Evolutionary conservation across 139 green algal genomes (phyloP).

Genomic region (Chlamydomonas sphaeroides): DNA sequence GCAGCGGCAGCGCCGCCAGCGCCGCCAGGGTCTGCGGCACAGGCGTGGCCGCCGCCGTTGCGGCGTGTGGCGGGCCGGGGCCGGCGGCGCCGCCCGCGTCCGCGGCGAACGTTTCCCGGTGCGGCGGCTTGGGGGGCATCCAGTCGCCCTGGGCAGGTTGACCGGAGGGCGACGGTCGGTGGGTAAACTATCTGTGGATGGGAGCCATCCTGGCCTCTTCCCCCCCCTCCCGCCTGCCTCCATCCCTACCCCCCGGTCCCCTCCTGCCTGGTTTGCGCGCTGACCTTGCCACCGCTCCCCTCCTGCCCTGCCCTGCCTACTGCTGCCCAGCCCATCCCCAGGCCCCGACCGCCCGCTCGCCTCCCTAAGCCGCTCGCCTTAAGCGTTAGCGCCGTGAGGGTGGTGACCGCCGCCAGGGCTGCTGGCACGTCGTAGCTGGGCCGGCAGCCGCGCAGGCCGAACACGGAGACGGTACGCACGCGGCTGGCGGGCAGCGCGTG

Average conservation of each 20-base stretch:
- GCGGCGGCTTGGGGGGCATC: conserved; percentile 1
- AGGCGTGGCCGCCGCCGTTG: too few relatives aligned
- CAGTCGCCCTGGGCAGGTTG: conserved; percentile 6
- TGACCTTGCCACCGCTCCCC: not conserved
- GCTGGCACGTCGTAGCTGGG: conserved; percentile 27
- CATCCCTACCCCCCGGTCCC: not conserved
- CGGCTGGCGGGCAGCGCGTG: conserved; percentile 7
- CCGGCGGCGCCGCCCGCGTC: too few relatives aligned
- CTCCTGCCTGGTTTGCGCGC: too few relatives aligned
- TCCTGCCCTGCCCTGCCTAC: too few relatives aligned
- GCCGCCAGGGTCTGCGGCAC: too few relatives aligned
- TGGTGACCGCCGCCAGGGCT: not conserved
- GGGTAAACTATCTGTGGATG: not conserved
- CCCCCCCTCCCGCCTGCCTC: too few relatives aligned
- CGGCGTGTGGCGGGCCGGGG: too few relatives aligned
- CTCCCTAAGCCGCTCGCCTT: not conserved
- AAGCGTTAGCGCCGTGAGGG: not conserved
- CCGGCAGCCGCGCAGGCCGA: conserved; percentile 5
- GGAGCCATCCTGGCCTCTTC: too few relatives aligned
- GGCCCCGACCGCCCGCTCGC: not conserved
- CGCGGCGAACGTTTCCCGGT: too few relatives aligned
- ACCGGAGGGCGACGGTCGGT: not conserved
- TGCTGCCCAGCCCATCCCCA: not conserved
- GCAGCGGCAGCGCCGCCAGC: too few relatives aligned
- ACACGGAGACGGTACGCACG: conserved; percentile 1